These are phyloP conservation scores for Chloris gayana DNA, from an alignment of 176 grass and related monocot genomes.

Conservation along the genomic window DNA sequence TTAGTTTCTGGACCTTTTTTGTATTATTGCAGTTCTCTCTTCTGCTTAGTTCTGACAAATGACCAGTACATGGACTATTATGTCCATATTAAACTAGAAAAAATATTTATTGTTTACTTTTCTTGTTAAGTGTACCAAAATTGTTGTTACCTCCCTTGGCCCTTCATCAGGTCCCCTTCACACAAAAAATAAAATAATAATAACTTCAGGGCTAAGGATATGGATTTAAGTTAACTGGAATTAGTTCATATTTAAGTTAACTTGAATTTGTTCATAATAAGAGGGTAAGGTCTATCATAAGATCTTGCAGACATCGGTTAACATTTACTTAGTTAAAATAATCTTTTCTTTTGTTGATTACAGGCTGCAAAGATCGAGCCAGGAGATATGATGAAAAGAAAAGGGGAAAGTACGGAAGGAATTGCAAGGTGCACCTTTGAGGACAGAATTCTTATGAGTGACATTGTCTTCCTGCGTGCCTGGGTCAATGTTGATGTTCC, in stretches of 20 bases:
- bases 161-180: background rate
- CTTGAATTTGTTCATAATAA: background rate
- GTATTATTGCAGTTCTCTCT: background rate
- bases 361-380: slow-evolving; percentile 81
- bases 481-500: slow-evolving; percentile 91
- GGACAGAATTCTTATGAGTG: slow-evolving; percentile 97
- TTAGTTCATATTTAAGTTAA: slow-evolving; percentile 7
- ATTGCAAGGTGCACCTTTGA: slow-evolving; percentile 98
- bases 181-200: background rate
- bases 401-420: slow-evolving; percentile 75
- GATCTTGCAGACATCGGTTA: background rate
- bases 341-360: slow-evolving; percentile 22
- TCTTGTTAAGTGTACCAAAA: background rate
- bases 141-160: background rate
- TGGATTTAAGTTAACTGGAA: background rate
- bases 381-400: slow-evolving; percentile 67
- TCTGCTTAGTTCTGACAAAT: background rate
- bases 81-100: slow-evolving; percentile 3
- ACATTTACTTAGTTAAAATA: slow-evolving; percentile 4
- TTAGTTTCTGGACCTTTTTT: background rate
- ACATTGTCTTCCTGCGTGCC: slow-evolving; percentile 94
- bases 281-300: background rate
- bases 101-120: too few relatives aligned
- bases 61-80: background rate
- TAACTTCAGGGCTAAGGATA: background rate